Base-by-base conservation (phyloP, 2,329 filamentous ascomycete genomes). In the Podosphaera aphanis region DNA sequence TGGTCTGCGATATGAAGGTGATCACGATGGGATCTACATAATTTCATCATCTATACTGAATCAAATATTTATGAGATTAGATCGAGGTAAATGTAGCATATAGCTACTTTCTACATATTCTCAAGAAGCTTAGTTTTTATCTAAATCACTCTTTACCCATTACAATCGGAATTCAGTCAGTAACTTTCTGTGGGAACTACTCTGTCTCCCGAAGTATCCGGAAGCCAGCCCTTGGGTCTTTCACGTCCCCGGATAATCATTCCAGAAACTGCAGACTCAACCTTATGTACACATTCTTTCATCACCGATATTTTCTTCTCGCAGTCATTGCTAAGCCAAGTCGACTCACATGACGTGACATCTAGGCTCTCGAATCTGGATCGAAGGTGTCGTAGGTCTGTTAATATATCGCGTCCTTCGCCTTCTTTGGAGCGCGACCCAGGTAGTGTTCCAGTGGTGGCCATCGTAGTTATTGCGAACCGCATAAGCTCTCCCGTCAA, bases 401-500 rank as follows among this genome's bases (percentile, higher is more conserved):
- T 68, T 43, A 95, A 66, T 38, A 95, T 80, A 5, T 76, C 76
- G 35, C 74, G 62, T 52, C 45, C 46, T 52, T 49, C 53, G 46
- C 56, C 55, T 19, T 49, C 52, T 16, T 33, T 36, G 2, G 33
- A 25, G 21, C 51, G 59, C 44, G 38, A 48, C 25, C 64, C 63
- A 3, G 65, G 67, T 50, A 68, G 60, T 53, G 61, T 53, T 49
- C 58, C 58, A 33, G 49, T 77, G 4, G 85, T 80, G 1, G 85
- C 85, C 60, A 93, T 81, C 21, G 77, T 76, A 5, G 86, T 86
- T 44, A 93, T 90, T 0, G 84, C 85, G 62, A 94, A 95, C 25
- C 86, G 74, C 90, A 98, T 98, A 66, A 95, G 69, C 65, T 98
- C 90, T 35, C 90, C 90, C 1, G 86, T 86, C 53, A 95, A 72